These are phyloP conservation scores for Aspergillus clavatus DNA, from an alignment of 2,329 filamentous ascomycete species.

Conservation along the genomic window DNA sequence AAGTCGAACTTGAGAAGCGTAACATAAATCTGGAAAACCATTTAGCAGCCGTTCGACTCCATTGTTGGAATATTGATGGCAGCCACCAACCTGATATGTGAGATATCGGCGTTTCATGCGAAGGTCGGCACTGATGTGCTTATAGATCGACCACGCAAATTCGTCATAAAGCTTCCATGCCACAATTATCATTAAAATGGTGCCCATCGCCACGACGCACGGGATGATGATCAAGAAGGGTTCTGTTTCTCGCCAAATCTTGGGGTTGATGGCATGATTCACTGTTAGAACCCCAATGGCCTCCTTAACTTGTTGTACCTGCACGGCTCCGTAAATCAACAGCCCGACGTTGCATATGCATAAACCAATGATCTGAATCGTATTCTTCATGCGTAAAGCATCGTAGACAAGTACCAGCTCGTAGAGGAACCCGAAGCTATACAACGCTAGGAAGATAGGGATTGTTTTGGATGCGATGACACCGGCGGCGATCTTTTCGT, in stretches of 20 bases:
- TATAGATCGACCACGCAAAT: slow-evolving; percentile 99
- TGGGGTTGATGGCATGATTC: slow-evolving; percentile 42
- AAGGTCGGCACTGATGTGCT: slow-evolving; percentile 96
- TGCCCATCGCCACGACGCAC: slow-evolving; percentile 71
- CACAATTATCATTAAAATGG: slow-evolving; percentile 66
- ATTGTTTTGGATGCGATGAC: slow-evolving; percentile 59
- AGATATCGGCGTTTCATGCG: slow-evolving; percentile 95
- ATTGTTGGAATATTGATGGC: not conserved
- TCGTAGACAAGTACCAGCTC: slow-evolving; percentile 87
- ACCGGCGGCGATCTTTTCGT: slow-evolving; percentile 35
- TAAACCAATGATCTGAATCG: slow-evolving; percentile 94
- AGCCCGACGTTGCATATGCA: slow-evolving; percentile 89
- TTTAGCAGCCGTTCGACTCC: slow-evolving; percentile 2
- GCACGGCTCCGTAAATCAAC: slow-evolving; percentile 86
- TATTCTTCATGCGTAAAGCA: slow-evolving; percentile 90
- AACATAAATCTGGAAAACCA: slow-evolving; percentile 74
- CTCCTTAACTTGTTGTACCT: slow-evolving; percentile 81
- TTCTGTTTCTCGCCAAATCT: slow-evolving; percentile 65
- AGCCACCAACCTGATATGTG: slow-evolving; percentile 76
- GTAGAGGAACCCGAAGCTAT: slow-evolving; percentile 96
- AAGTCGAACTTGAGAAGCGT: slow-evolving; percentile 98
- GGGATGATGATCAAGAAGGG: slow-evolving; percentile 83
- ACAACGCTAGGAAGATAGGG: slow-evolving; percentile 89
- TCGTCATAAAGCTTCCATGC: slow-evolving; percentile 97
- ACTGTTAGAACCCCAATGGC: slow-evolving; percentile 57